A percentile compares a stretch with the other conserved stretches of the same genome.
Evolutionary conservation across 257 asterid genomes (phyloP).

Genomic region (Solanum chmielewskii): DNA sequence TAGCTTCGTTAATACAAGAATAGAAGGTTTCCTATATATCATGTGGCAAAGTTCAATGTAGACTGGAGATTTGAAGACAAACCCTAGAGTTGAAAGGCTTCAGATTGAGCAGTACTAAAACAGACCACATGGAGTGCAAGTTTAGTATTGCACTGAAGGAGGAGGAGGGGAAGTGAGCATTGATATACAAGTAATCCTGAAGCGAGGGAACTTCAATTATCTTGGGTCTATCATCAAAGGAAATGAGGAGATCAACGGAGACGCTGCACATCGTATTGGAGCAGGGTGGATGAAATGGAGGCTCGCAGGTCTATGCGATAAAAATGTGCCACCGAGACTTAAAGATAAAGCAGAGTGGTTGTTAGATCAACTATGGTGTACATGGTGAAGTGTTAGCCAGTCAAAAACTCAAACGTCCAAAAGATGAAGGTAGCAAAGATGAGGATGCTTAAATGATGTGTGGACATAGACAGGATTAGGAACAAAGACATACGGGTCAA

Average conservation of each 20-base stretch:
- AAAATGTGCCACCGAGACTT: neutral
- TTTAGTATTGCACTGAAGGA: neutral
- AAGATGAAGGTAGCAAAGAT: neutral
- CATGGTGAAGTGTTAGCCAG: neutral
- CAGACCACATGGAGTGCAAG: neutral
- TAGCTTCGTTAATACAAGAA: neutral
- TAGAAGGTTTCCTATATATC: neutral
- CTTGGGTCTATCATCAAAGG: neutral
- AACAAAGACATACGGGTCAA: neutral
- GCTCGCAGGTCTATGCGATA: neutral
- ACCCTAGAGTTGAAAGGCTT: neutral
- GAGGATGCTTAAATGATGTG: neutral
- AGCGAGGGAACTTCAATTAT: neutral
- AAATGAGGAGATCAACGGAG: neutral
- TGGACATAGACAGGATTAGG: neutral
- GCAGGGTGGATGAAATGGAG: neutral
- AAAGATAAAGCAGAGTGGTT: neutral
- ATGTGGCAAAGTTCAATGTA: neutral
- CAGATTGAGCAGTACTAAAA: neutral
- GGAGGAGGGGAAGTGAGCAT: too few species aligned
- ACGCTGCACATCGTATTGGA: neutral
- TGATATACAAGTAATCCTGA: neutral
- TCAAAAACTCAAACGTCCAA: neutral
- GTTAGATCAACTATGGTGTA: neutral
- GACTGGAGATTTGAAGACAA: neutral